Base-by-base conservation (phyloP, 306 rosid species). In the Acacia melanoxylon region DNA sequence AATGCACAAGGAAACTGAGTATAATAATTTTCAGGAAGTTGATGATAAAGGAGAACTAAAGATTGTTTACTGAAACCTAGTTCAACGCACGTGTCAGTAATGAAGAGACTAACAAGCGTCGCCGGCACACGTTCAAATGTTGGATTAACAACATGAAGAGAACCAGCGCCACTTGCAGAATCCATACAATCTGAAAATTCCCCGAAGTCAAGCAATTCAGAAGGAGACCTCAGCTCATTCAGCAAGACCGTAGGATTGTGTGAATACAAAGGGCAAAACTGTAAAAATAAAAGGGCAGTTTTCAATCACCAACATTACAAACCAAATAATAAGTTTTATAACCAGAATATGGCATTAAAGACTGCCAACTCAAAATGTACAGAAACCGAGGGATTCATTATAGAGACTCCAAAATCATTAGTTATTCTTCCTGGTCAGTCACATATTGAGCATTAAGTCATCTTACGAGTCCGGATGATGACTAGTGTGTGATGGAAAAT, bases 181-280 rank as follows among this genome's bases (percentile, higher is more conserved):
- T 95, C 97, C 97, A 95, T 80, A 89, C 93, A 91, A 86, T 93
- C 98, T 52, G 99, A 95, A 86, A 95, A 93, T 68, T 95, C 97
- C 81, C 98, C 98, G 78, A 95, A 90, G 88, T 95, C 98, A 76
- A 95, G 97, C 72, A 93, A 91, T 89, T 95, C 99, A 71, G 98
- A 92, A 20, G 99, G 99, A 80, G 98, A 95, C 86, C 99, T 89
- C 89, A 95, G 88, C 87, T 93, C 98, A 82, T 92, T 95, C 81
- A 95, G 81, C 65, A 91, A 86, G 68, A 91, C 90, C 87, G 92
- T 91, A 13, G 99, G 98, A 87, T 95, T 92, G 91, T 95, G 96
- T 0, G 99, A 98, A 88, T 95, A 95, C 88, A 92, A 68, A 81
- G 99, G 99, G 86, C 97, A 95, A 85, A 93, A 68, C 99, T 95